Base-by-base conservation (phyloP, 2,329 filamentous ascomycete species). In the Leptographium wingfieldii region DNA sequence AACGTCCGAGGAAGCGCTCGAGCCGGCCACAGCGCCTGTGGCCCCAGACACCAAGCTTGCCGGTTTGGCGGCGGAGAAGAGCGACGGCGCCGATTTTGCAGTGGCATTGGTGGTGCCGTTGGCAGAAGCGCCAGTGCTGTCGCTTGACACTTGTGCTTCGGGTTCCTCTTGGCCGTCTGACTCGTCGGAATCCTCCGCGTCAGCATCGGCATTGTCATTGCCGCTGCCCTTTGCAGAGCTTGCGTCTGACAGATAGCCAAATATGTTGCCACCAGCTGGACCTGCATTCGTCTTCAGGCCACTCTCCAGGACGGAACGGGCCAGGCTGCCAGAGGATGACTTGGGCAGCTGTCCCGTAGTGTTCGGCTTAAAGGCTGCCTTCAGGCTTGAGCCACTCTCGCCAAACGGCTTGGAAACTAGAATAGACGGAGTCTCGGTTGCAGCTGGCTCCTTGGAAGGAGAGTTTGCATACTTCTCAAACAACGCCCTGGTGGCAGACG, bases 391-490 rank as follows among this genome's bases (percentile, higher is more conserved):
- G 61, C 46, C 64, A 11, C 60, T 71, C 43, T 68, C 59, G 12
- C 66, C 48, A 6, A 71, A 54, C 56, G 46, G 73, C 68, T 63
- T 62, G 3, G 63, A 60, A 12, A 60, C 51, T 5, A 57, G 46
- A n/a, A 62, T 60, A 3, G 55, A 57, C 1, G 62, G 60, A 3
- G 56, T 58, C 5, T 38, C 55, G 11, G 71, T 65, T 9, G 66
- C 59, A 14, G 62, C 68, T 29, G 72, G 65, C 38, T 71, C 68
- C 22, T 69, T 69, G 25, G 72, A 70, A 3, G 76, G 67, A 60
- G 78, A 80, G 68, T 81, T 81, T 59, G 80, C 76, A 62, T 82
- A 78, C 67, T 76, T 80, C 65, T 82, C 81, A 55, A 84, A 81
- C 27, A 82, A 73, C 14, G 78, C 76, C 63, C 79, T 80, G 38